Evolutionary conservation across 306 rosid species (phyloP), one percentile per base, ranked within the genome.

Genomic region (Castanea crenata): DNA sequence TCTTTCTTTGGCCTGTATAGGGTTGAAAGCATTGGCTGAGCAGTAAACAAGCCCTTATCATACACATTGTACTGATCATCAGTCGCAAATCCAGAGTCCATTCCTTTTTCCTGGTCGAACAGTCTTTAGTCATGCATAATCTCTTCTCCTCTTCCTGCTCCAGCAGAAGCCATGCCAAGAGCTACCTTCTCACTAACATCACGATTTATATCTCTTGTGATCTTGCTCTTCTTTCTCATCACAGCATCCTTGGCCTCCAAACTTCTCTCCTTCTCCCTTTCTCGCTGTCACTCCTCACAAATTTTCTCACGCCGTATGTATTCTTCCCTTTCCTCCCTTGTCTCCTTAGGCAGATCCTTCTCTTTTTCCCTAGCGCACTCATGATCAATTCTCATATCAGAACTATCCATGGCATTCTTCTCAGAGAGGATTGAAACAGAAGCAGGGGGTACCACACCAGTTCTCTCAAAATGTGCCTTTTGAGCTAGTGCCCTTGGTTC

Each of bases 181-280:
- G 99, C 97, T 75, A 94, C 98, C 80, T 94, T 91, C 87, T 94
- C 99, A 76, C 97, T 94, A 11, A 92, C 59, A 85, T 94, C 98
- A 67, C 97, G 93, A 74, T 94, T 97, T 85, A 97, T 85, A 65
- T 94, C 97, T 79, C 99, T 84, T 10, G 97, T 94, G 65, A 92
- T 90, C 88, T 94, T 94, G 81, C 97, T 94, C 77, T 86, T 94
- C 95, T 94, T 91, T 41, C 46, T 41, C 97, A 90, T 87, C 6
- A 97, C 90, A 57, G 88, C 92, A 83, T 92, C 99, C 83, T 92
- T 94, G 16, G 92, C 95, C 63, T 94, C 99, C 83, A 94, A 84
- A 75, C 94, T 89, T 79, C 97, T 91, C 87, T 91, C 98, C 84
- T 94, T 90, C 82, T 94, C 97, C 87, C 98, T 90, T 83, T 92